Percentiles rank a stretch among this genome's conserved stretches.
These are phyloP conservation scores for Thelonectria olida DNA, from an alignment of 2,329 filamentous ascomycete genomes.

Conservation along the genomic window DNA sequence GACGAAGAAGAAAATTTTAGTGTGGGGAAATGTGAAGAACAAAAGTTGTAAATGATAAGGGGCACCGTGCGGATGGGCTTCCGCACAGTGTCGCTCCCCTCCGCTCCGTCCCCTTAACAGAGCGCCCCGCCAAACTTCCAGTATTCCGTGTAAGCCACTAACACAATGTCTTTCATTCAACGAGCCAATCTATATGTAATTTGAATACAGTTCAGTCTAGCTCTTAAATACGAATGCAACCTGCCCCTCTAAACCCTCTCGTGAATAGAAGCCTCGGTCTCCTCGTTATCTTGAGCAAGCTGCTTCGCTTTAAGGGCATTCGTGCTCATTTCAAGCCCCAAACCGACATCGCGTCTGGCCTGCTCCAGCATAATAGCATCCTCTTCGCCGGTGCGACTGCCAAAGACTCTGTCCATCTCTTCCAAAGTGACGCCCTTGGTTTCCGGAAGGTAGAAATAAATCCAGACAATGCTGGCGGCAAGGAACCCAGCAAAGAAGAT, in stretches of 20 bases:
- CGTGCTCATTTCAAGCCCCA: conserved; percentile 27
- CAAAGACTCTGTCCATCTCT: conserved; percentile 63
- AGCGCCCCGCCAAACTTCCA: too few species aligned
- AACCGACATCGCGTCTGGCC: conserved; percentile 34
- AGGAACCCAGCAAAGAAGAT: conserved; percentile 66
- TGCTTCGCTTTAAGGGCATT: conserved; percentile 32
- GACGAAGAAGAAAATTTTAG: conserved; percentile 7
- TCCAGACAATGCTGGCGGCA: conserved; percentile 56
- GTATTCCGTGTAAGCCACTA: not conserved
- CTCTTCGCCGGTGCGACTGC: conserved; percentile 46
- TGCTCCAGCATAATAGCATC: conserved; percentile 32
- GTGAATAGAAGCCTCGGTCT: conserved; percentile 22
- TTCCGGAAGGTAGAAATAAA: conserved; percentile 62
- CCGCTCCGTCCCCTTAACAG: too few species aligned
- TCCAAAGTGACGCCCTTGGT: conserved; percentile 65
- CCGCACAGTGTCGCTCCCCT: too few species aligned
- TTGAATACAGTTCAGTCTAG: too few species aligned
- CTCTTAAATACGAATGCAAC: not conserved
- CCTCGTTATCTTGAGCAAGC: conserved; percentile 27
- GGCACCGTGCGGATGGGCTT: too few species aligned
- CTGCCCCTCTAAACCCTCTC: conserved; percentile 24
- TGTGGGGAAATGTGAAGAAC: not conserved
- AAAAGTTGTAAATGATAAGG: too few species aligned
- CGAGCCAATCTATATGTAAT: not conserved
- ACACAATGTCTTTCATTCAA: not conserved